Evolutionary conservation across 1,284 basidiomycete genomes (phyloP).

Genomic region (Tylopilus sp.): DNA sequence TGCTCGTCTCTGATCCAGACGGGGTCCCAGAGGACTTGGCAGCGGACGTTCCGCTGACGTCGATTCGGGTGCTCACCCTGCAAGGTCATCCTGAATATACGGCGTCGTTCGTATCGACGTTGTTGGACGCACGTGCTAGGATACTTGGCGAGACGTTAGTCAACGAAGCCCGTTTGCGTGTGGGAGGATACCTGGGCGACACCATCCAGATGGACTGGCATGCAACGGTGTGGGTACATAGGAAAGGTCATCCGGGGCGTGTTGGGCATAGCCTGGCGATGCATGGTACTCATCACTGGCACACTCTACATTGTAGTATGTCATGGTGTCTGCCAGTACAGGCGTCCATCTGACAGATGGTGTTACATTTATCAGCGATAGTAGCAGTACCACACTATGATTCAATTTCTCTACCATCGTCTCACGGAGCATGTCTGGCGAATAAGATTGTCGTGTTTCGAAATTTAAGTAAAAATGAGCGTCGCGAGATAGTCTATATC

Average conservation of each 20-base stretch:
- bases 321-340: no score
- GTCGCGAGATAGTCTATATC: no score
- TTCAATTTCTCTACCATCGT: no score
- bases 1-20: conserved; percentile 60
- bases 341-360: no score
- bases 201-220: conserved; percentile 48
- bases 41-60: conserved; percentile 28
- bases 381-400: no score
- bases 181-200: conserved; percentile 25
- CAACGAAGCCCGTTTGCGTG: conserved; percentile 45
- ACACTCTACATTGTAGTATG: no score
- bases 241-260: conserved; percentile 72
- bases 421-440: no score
- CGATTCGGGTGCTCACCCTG: conserved; percentile 75
- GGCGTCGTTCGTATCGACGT: conserved; percentile 64
- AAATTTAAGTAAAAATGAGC: no score
- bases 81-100: conserved; percentile 90
- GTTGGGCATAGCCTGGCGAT: conserved; percentile 50
- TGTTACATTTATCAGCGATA: no score
- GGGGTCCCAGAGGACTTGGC: conserved; percentile 19
- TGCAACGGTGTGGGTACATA: conserved; percentile 73
- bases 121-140: conserved; percentile 66
- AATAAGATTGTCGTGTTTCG: no score
- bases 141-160: conserved; percentile 60
- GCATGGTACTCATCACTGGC: no score